phyloP scores from a whole-genome alignment of 441 rosid genomes.

The Viola pubescens region DNA sequence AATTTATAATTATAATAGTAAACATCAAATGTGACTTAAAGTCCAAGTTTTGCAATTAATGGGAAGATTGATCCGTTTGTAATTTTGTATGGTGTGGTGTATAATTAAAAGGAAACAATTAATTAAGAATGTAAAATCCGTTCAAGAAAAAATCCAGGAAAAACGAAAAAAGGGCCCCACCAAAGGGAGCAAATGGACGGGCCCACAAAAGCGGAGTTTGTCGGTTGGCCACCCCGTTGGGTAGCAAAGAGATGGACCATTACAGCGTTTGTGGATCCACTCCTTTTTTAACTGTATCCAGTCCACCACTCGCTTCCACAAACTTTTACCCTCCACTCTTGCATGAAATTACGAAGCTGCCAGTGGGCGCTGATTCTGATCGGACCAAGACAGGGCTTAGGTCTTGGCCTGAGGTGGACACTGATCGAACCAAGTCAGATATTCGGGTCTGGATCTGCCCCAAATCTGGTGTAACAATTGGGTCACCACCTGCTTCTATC shows the following conservation, averaged over 20 bases:
- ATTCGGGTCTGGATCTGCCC: conserved; percentile 12
- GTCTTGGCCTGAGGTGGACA: conserved; percentile 25
- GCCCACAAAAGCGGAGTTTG: conserved; percentile 22
- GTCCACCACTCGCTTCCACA: conserved; percentile 21
- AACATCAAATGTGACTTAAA: background rate
- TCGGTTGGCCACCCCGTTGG: conserved; percentile 54
- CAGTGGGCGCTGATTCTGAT: conserved; percentile 17
- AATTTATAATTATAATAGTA: too few species aligned
- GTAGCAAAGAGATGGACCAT: conserved; percentile 42
- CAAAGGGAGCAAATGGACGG: background rate
- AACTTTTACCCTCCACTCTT: conserved; percentile 10
- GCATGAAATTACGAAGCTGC: background rate
- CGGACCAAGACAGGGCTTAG: conserved; percentile 21
- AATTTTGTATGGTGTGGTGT: background rate
- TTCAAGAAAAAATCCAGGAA: conserved; percentile 3
- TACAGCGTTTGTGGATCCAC: conserved; percentile 24
- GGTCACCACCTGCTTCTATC: background rate
- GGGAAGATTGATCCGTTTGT: background rate
- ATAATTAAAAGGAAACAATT: too few species aligned
- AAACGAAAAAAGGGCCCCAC: conserved; percentile 24
- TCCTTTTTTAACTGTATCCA: conserved; percentile 27
- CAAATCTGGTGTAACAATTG: conserved; percentile 11
- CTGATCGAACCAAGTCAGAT: conserved; percentile 24
- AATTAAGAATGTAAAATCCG: background rate
- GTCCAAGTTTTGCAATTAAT: background rate